Percentiles rank a stretch among this genome's conserved stretches.
Conservation (phyloP, 106 monocot genomes). For the Hemerocallis citrina region DNA sequence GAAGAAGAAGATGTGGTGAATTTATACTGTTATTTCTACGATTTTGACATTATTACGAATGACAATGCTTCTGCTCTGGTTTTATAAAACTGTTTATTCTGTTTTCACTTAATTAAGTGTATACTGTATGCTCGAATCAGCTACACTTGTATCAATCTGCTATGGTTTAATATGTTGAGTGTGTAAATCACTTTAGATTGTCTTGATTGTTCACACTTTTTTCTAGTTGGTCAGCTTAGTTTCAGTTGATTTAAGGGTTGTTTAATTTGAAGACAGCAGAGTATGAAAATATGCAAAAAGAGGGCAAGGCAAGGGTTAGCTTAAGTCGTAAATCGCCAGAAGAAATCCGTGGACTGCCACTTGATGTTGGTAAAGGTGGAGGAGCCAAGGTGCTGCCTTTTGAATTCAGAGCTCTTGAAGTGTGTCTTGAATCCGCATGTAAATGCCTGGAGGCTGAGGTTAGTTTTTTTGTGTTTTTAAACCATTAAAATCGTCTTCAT, state of each 20-base stretch:
- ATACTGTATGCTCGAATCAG: no score
- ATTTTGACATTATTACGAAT: no score
- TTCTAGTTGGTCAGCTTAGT: no score
- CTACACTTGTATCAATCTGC: no score
- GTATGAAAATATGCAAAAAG: neutral
- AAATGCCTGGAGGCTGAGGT: constrained; percentile 24
- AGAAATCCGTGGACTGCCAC: constrained; percentile 9
- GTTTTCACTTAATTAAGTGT: no score
- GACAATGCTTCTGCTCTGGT: no score
- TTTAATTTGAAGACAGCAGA: constrained; percentile 9
- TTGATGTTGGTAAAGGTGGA: constrained; percentile 11
- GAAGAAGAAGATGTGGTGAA: no score
- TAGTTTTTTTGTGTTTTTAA: neutral
- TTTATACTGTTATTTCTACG: no score
- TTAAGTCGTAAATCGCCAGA: neutral
- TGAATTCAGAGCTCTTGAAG: constrained; percentile 32
- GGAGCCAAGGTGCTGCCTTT: constrained; percentile 19
- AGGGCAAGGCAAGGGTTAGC: neutral
- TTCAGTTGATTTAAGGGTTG: neutral
- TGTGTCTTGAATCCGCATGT: constrained; percentile 29
- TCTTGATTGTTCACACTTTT: no score
- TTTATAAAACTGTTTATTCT: no score
- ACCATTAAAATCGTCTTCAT: neutral
- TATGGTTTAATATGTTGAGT: no score
- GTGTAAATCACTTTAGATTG: no score